A percentile compares a stretch with the other conserved stretches of the same genome.
These are phyloP conservation scores for Hibiscus syriacus DNA, from an alignment of 345 rosid genomes.

Conservation along the genomic window DNA sequence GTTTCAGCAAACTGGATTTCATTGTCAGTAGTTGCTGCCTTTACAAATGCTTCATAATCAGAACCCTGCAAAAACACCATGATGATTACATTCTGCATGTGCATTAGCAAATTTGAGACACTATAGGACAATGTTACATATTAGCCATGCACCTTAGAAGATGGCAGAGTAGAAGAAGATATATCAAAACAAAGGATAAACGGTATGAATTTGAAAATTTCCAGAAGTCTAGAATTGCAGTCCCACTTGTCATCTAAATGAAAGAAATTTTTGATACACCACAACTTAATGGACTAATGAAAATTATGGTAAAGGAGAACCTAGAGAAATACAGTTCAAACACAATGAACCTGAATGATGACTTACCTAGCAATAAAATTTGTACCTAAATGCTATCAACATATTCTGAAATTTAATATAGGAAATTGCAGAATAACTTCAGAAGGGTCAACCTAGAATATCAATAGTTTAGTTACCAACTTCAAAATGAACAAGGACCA, in stretches of 20 bases:
- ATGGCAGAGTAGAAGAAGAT: not conserved
- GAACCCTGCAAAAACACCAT: slow-evolving; percentile 38
- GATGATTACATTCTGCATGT: not conserved
- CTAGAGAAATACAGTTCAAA: not conserved
- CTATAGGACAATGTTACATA: not conserved
- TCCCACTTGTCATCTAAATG: not conserved
- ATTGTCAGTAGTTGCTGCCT: slow-evolving; percentile 53
- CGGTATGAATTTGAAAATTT: not conserved
- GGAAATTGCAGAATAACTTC: not conserved
- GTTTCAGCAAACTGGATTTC: slow-evolving; percentile 75
- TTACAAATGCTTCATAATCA: slow-evolving; percentile 55
- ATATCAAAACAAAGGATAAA: not conserved
- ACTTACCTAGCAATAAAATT: not conserved
- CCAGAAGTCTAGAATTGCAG: not conserved
- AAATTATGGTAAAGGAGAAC: not conserved
- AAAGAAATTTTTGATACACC: too few species aligned
- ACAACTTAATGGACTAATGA: too few species aligned
- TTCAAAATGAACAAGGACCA: not conserved
- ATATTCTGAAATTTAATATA: too few species aligned
- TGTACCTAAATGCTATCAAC: not conserved
- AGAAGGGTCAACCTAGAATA: not conserved
- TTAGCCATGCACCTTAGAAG: not conserved
- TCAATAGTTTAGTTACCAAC: not conserved
- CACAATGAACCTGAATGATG: not conserved
- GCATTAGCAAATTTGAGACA: not conserved